Conservation (phyloP, 2,329 filamentous ascomycete genomes). For the Phaeophleospora eucalypticola region DNA sequence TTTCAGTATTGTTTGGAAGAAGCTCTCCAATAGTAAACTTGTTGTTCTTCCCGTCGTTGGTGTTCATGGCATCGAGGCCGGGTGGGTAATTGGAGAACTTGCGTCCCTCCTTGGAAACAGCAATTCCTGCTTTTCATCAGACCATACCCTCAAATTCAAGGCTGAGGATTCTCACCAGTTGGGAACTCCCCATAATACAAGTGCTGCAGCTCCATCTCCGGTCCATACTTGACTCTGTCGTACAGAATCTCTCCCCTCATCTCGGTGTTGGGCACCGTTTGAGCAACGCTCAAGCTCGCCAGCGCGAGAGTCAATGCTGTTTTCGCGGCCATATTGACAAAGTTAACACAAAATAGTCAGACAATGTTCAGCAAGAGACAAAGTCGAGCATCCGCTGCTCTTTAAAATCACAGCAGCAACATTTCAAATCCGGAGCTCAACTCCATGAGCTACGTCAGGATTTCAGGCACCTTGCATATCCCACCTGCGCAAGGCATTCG, state of each 20-base stretch:
- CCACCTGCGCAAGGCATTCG: too few species aligned
- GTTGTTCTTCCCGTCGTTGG: conserved; percentile 37
- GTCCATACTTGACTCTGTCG: conserved; percentile 37
- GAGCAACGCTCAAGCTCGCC: not conserved
- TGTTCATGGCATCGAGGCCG: conserved; percentile 48
- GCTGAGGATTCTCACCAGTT: conserved; percentile 33
- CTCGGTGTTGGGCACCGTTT: not conserved
- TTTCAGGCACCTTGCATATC: conserved; percentile 2
- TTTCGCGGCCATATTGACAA: not conserved
- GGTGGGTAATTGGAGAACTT: conserved; percentile 52
- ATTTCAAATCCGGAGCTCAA: too few species aligned
- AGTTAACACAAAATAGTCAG: too few species aligned
- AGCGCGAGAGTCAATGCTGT: not conserved
- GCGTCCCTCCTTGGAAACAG: conserved; percentile 48
- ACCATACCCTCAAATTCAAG: too few species aligned
- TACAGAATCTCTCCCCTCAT: conserved; percentile 2
- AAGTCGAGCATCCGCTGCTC: too few species aligned
- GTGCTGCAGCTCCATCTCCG: conserved; percentile 47
- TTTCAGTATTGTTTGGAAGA: conserved; percentile 41
- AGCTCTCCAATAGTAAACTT: conserved; percentile 51
- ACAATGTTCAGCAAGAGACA: too few species aligned
- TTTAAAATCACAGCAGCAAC: too few species aligned
- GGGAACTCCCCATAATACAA: conserved; percentile 51
- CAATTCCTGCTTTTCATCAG: conserved; percentile 38
- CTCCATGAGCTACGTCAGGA: too few species aligned